These are phyloP conservation scores for Stylonectria norvegica DNA, from an alignment of 2,329 filamentous ascomycete species.

Conservation along the genomic window DNA sequence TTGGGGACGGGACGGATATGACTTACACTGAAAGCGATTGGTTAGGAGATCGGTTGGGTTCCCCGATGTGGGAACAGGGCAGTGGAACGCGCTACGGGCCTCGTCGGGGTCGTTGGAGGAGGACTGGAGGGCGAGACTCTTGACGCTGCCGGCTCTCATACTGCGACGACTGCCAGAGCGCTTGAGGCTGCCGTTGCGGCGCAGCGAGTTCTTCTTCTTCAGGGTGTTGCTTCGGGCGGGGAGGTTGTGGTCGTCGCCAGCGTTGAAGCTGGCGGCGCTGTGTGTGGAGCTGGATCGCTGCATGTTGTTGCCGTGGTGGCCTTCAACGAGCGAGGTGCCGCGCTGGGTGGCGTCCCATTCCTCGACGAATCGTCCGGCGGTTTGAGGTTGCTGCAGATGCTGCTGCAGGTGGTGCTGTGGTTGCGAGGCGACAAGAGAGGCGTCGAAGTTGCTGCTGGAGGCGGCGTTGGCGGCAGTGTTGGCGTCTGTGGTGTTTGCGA, in stretches of 20 bases:
- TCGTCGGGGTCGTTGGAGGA: constrained; percentile 65
- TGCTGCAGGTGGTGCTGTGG: constrained; percentile 15
- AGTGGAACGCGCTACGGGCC: constrained; percentile 79
- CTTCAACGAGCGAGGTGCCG: constrained; percentile 61
- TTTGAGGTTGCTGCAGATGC: constrained; percentile 20
- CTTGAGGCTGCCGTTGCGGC: constrained; percentile 69
- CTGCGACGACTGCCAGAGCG: constrained; percentile 78
- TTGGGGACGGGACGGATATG: too few species aligned
- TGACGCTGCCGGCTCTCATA: constrained; percentile 80
- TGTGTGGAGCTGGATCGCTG: constrained; percentile 61
- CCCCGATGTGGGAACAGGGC: constrained; percentile 82
- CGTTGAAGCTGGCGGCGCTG: constrained; percentile 50
- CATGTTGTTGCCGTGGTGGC: constrained; percentile 40
- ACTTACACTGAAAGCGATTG: constrained; percentile 80
- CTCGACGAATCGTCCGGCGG: constrained; percentile 59
- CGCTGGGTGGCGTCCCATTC: constrained; percentile 68
- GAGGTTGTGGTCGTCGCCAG: constrained; percentile 43
- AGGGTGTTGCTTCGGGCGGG: constrained; percentile 65
- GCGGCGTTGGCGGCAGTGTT: constrained; percentile 18
- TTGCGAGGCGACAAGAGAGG: constrained; percentile 15
- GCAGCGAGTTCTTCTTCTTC: constrained; percentile 82
- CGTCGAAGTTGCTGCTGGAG: constrained; percentile 10
- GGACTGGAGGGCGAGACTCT: constrained; percentile 71
- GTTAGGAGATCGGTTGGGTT: constrained; percentile 86
- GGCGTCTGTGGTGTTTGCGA: too few species aligned